phyloP scores from a whole-genome alignment of 1,139 yeast genomes.

The Diutina neorugosa region DNA sequence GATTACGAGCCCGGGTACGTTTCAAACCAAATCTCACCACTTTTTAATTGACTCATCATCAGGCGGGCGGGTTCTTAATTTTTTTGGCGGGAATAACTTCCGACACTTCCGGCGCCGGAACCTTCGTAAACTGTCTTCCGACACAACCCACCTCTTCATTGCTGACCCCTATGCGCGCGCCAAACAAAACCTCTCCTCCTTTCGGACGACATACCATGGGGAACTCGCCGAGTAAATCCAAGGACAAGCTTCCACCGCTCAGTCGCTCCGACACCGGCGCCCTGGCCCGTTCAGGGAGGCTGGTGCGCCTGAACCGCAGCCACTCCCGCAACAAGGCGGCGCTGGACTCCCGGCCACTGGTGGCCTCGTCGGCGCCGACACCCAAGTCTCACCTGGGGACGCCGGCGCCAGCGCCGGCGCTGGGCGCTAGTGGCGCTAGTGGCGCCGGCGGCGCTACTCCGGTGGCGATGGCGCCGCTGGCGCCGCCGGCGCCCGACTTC shows the following conservation, averaged over 20 bases:
- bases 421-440: neutral
- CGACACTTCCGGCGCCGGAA: neutral
- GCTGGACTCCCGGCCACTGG: neutral
- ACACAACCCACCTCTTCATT: neutral
- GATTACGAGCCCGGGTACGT: too few relatives aligned
- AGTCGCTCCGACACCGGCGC: constrained; percentile 42
- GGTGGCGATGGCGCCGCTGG: neutral
- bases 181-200: neutral
- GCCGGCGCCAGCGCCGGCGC: neutral
- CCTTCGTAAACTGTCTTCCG: neutral
- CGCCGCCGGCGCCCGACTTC: constrained; percentile 5
- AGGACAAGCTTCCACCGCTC: constrained; percentile 12
- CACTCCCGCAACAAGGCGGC: neutral
- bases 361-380: neutral
- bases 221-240: constrained; percentile 28
- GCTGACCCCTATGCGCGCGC: neutral
- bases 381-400: neutral
- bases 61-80: too few relatives aligned
- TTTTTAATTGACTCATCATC: too few relatives aligned
- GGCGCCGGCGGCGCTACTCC: neutral
- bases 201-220: constrained; percentile 20
- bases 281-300: constrained; percentile 38
- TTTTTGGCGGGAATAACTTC: neutral
- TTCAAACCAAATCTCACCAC: too few relatives aligned
- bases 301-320: constrained; percentile 30